A percentile compares a stretch with the other conserved stretches of the same genome.
These are phyloP conservation scores for Gloeopeniophorella convolvens DNA, from an alignment of 768 basidiomycete species.

Conservation along the genomic window DNA sequence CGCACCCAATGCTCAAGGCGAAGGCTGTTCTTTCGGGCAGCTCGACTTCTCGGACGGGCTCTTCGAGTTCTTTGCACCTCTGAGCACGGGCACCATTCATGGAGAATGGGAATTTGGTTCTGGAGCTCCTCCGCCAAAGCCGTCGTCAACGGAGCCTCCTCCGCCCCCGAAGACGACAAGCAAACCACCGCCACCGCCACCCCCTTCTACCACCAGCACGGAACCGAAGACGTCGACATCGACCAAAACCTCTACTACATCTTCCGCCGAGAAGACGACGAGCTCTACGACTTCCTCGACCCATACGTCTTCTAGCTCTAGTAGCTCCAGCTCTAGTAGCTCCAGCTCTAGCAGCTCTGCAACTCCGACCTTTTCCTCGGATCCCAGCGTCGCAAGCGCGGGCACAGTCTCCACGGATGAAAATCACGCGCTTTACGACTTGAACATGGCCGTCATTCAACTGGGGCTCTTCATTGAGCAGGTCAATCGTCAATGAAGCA, in stretches of 20 bases:
- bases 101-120: constrained; percentile 42
- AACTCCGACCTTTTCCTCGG: background rate
- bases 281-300: background rate
- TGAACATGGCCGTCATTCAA: background rate
- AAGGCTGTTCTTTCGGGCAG: constrained; percentile 49
- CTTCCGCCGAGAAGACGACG: no score
- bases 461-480: background rate
- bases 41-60: constrained; percentile 58
- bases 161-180: background rate
- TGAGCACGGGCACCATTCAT: constrained; percentile 39
- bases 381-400: background rate
- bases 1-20: no score
- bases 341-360: background rate
- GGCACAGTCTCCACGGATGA: background rate
- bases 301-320: background rate
- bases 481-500: no score
- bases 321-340: background rate
- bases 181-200: background rate
- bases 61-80: constrained; percentile 44
- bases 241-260: no score
- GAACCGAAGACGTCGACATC: no score
- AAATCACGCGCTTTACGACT: background rate
- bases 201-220: background rate
- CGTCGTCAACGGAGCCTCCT: background rate
- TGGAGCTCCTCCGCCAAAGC: background rate